Percentiles rank a stretch among this genome's conserved stretches.
Conservation (phyloP, 2,329 filamentous ascomycete genomes). For the Cercospora citrullina region DNA sequence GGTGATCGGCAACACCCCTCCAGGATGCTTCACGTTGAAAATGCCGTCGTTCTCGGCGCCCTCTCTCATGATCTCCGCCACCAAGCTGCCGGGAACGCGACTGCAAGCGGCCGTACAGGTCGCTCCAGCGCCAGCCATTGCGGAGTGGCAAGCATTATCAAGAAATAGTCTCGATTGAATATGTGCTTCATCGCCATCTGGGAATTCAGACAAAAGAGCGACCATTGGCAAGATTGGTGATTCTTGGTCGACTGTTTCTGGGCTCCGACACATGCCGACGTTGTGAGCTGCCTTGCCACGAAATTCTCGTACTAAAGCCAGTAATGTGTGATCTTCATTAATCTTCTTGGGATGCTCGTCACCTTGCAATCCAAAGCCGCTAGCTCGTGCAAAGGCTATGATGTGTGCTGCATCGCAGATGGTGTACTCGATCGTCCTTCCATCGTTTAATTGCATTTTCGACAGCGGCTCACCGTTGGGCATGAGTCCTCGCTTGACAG, state of each 20-base stretch:
- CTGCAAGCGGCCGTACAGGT: conserved; percentile 25
- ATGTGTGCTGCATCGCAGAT: conserved; percentile 26
- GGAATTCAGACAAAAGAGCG: conserved; percentile 16
- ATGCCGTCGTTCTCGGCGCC: conserved; percentile 9
- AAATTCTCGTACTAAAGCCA: conserved; percentile 17
- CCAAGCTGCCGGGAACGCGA: conserved; percentile 20
- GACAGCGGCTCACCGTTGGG: conserved; percentile 19
- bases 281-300: conserved; percentile 22
- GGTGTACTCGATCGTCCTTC: conserved; percentile 16
- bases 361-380: conserved; percentile 20
- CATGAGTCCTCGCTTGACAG: conserved; percentile 19
- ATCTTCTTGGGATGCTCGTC: conserved; percentile 22
- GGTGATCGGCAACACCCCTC: conserved; percentile 21
- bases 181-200: conserved; percentile 16
- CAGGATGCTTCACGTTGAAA: conserved; percentile 23
- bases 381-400: conserved; percentile 23
- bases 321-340: conserved; percentile 17
- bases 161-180: conserved; percentile 23
- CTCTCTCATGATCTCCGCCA: conserved; percentile 15
- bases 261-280: conserved; percentile 22
- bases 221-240: conserved; percentile 27
- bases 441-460: conserved; percentile 16
- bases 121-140: conserved; percentile 26
- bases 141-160: conserved; percentile 24
- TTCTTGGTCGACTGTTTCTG: conserved; percentile 21